Evolutionary conservation across 192 early-diverging fungal species (phyloP), one percentile per base, ranked within the genome.

Genomic region (Irineochytrium annulatum): DNA sequence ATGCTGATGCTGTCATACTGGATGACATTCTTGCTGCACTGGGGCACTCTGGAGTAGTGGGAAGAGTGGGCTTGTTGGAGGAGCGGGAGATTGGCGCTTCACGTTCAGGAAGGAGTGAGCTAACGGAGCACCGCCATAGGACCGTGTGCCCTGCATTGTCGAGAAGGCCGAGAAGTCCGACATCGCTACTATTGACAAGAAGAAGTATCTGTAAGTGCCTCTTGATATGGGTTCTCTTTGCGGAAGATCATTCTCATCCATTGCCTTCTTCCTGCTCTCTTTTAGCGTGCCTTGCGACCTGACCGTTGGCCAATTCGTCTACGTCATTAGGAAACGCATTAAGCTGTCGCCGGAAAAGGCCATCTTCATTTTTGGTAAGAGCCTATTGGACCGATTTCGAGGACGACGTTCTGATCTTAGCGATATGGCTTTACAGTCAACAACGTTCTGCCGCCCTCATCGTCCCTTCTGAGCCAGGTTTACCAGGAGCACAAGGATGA

Each of bases 321-420:
- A 94, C 63, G 64, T 93, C 37, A 93, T 93, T 67, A 85, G 94
- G 54, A 97, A 97, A 75, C 85, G 94, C 55, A 97, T 97, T 79
- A 93, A 93, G 86, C 80, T 97, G 30, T 48, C 51, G 62, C 91
- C 93, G 13, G 94, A 97, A 59, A 93, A 97, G 82, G 96, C 96
- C 55, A 96, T 98, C 70, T 97, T 97, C 74, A 94, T 98, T 65
- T 98, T 98, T 84, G n/a, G n/a, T n/a, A n/a, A n/a, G n/a, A n/a
- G n/a, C n/a, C n/a, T n/a, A n/a, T n/a, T n/a, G n/a, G n/a, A n/a
- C n/a, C n/a, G n/a, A n/a, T n/a, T n/a, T n/a, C n/a, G n/a, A n/a
- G n/a, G n/a, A n/a, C n/a, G n/a, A n/a, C n/a, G n/a, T n/a, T n/a
- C n/a, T n/a, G n/a, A n/a, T n/a, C n/a, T n/a, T n/a, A n/a, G n/a